A percentile compares a stretch with the other conserved stretches of the same genome.
phyloP scores from a whole-genome alignment of 768 basidiomycete genomes.

The Lentinula guzmanii region DNA sequence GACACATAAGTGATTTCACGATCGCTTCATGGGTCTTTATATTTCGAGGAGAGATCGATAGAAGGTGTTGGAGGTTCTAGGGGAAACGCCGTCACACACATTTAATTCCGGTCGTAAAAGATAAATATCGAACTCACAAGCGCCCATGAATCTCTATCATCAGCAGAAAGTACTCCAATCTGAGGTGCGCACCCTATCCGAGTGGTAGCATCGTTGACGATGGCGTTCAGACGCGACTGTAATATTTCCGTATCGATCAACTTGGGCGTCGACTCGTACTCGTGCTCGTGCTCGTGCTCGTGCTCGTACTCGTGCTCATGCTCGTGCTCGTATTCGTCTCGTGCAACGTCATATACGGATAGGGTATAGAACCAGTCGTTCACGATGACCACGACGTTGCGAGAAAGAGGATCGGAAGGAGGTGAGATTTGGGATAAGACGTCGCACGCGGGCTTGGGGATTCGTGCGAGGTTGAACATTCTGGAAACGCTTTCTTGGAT shows the following conservation, averaged over 20 bases:
- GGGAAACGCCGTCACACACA: background rate
- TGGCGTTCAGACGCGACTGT: constrained; percentile 36
- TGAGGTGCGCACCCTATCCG: constrained; percentile 30
- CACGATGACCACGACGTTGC: constrained; percentile 62
- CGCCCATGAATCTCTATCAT: constrained; percentile 80
- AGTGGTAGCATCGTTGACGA: constrained; percentile 20
- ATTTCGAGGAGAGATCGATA: constrained; percentile 65
- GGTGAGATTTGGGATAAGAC: constrained; percentile 44
- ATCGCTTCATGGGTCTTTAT: constrained; percentile 52
- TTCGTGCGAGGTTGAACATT: constrained; percentile 74
- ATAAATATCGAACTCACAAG: constrained; percentile 36
- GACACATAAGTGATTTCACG: constrained; percentile 67
- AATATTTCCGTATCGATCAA: constrained; percentile 33
- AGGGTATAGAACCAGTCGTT: constrained; percentile 79
- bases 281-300: background rate
- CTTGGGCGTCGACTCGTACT: background rate
- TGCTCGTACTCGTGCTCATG: no score
- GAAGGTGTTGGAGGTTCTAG: constrained; percentile 68
- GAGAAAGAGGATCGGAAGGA: constrained; percentile 38
- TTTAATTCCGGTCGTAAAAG: background rate
- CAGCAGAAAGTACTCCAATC: constrained; percentile 71
- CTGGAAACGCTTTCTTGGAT: constrained; percentile 47
- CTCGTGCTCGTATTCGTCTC: no score
- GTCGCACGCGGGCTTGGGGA: constrained; percentile 68
- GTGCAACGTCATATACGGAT: constrained; percentile 48